These are phyloP conservation scores for Alternaria incomplexa DNA, from an alignment of 2,329 filamentous ascomycete species.

Conservation along the genomic window DNA sequence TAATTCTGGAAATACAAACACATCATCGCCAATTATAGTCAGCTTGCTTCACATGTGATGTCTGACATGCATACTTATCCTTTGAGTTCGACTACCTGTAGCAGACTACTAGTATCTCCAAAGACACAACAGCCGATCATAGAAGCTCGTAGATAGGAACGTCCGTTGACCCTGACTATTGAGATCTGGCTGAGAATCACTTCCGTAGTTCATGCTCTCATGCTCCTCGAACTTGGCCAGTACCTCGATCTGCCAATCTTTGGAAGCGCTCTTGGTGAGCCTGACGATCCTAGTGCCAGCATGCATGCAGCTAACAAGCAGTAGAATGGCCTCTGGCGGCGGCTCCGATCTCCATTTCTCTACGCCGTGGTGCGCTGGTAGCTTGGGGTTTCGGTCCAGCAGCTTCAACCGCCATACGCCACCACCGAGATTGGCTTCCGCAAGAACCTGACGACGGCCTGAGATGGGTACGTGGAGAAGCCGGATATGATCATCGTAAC, in stretches of 20 bases:
- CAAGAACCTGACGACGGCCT: conserved; percentile 60
- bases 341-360: conserved; percentile 23
- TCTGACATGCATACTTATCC: not conserved
- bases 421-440: conserved; percentile 71
- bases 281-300: conserved; percentile 74
- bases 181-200: conserved; percentile 65
- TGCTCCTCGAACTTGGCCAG: conserved; percentile 81
- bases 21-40: not conserved
- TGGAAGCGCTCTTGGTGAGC: conserved; percentile 42
- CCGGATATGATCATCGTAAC: conserved; percentile 86
- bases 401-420: conserved; percentile 88
- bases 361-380: conserved; percentile 16
- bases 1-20: not conserved
- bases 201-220: conserved; percentile 93
- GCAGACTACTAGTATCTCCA: conserved; percentile 56
- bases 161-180: conserved; percentile 39
- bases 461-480: conserved; percentile 59
- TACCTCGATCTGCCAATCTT: conserved; percentile 66
- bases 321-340: conserved; percentile 23
- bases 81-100: not conserved
- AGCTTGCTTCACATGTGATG: not conserved
- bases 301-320: conserved; percentile 90
- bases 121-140: conserved; percentile 72
- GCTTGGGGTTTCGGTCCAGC: conserved; percentile 46
- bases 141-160: conserved; percentile 77